Conservation (phyloP, 495 filamentous ascomycete species). For the Achaetomiella virescens region DNA sequence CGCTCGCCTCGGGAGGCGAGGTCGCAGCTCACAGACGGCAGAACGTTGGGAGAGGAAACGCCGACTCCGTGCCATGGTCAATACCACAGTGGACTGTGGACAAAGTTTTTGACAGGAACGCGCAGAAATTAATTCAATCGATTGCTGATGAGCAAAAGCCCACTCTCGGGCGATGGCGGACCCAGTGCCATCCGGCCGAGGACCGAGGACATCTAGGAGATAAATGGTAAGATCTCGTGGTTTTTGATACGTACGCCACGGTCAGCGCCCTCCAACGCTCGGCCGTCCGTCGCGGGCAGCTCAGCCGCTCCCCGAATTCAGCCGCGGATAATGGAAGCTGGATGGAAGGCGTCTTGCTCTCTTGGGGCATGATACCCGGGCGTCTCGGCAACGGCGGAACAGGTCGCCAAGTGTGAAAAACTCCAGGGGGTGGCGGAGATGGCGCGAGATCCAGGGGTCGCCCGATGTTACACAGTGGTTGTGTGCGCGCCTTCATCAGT, state of each 20-base stretch:
- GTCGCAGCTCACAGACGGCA: not conserved
- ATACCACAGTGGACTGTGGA: too few species aligned
- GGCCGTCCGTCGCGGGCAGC: not conserved
- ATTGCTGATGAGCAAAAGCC: not conserved
- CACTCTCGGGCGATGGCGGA: not conserved
- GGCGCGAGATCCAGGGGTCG: slow-evolving; percentile 5
- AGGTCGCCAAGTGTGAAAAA: slow-evolving; percentile 1
- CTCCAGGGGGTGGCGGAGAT: not conserved
- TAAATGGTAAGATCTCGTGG: too few species aligned
- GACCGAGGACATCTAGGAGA: too few species aligned
- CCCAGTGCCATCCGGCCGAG: not conserved
- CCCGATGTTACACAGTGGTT: not conserved
- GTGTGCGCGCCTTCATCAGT: not conserved
- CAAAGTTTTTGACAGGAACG: too few species aligned
- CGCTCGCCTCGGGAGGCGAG: too few species aligned
- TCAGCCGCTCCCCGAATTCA: slow-evolving; percentile 8
- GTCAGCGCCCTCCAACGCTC: too few species aligned
- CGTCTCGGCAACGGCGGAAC: not conserved
- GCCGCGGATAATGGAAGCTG: too few species aligned
- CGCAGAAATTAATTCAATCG: too few species aligned
- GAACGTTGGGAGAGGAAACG: too few species aligned
- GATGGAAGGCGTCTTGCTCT: not conserved
- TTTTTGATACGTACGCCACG: too few species aligned
- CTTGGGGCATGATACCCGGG: not conserved
- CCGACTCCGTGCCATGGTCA: too few species aligned